Evolutionary conservation across 495 filamentous ascomycete genomes (phyloP).

Genomic region (Diplogelasinospora grovesii): DNA sequence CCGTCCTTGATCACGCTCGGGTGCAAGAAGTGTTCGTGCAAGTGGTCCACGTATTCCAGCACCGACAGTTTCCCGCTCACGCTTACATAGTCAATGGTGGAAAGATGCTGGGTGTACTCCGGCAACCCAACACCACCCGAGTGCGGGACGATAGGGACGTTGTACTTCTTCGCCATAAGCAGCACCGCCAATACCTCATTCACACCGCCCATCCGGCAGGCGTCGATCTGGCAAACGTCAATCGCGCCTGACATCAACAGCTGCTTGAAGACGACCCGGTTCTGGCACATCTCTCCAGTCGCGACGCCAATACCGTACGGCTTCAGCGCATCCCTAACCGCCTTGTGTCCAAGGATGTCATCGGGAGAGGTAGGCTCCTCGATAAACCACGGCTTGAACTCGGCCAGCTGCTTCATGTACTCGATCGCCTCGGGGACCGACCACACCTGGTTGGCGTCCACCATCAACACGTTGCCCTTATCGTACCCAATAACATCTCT

Average conservation of each 20-base stretch:
- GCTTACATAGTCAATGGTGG: conserved; percentile 89
- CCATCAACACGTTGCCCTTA: conserved; percentile 81
- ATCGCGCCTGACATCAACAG: conserved; percentile 71
- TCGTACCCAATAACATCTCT: conserved; percentile 81
- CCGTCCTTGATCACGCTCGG: conserved; percentile 75
- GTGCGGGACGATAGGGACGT: conserved; percentile 81
- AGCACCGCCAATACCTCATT: conserved; percentile 92
- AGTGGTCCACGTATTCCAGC: conserved; percentile 86
- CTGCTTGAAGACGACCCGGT: conserved; percentile 92
- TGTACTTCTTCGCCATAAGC: conserved; percentile 80
- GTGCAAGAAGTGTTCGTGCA: conserved; percentile 90
- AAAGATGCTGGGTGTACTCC: conserved; percentile 91
- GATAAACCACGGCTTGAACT: conserved; percentile 94
- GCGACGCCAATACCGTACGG: conserved; percentile 77
- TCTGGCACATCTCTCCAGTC: conserved; percentile 96
- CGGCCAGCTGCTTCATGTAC: conserved; percentile 75
- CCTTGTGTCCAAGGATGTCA: conserved; percentile 83
- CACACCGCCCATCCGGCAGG: conserved; percentile 84
- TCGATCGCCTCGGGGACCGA: conserved; percentile 84
- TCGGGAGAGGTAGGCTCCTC: conserved; percentile 95
- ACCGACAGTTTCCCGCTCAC: conserved; percentile 75
- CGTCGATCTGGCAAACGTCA: conserved; percentile 86
- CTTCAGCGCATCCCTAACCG: conserved; percentile 69
- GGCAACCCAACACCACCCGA: conserved; percentile 85
- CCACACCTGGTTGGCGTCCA: conserved; percentile 96